A percentile compares a stretch with the other conserved stretches of the same genome.
phyloP scores from a whole-genome alignment of 2,329 filamentous ascomycete species.

The Akanthomyces uredinophilus region DNA sequence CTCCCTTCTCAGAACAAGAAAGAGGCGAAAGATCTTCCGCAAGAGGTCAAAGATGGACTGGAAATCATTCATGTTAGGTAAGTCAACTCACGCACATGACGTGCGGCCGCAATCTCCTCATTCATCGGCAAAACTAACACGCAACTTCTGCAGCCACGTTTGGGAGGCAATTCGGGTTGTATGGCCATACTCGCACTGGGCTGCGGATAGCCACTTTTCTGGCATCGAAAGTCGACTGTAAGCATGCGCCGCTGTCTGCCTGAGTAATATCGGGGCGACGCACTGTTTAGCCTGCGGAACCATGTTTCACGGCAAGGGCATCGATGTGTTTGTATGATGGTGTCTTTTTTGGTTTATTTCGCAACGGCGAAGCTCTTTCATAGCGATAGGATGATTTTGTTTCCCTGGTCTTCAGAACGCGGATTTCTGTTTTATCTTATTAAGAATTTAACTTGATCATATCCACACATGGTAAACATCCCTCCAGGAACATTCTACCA shows the following conservation, averaged over 20 bases:
- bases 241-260: slow-evolving; percentile 17
- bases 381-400: slow-evolving; percentile 11
- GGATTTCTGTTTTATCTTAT: neutral
- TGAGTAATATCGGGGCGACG: neutral
- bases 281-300: neutral
- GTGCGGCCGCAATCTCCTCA: neutral
- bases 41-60: slow-evolving; percentile 81
- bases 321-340: slow-evolving; percentile 9
- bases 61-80: slow-evolving; percentile 87
- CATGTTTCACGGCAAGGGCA: neutral
- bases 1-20: slow-evolving; percentile 86
- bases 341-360: neutral
- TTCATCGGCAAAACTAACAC: slow-evolving; percentile 25
- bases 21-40: slow-evolving; percentile 83
- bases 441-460: neutral
- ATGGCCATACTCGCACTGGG: slow-evolving; percentile 88
- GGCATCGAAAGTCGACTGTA: slow-evolving; percentile 76
- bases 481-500: neutral
- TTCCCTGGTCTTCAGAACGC: neutral
- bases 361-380: neutral
- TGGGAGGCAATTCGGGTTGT: slow-evolving; percentile 89
- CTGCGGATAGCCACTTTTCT: slow-evolving; percentile 62
- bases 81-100: slow-evolving; percentile 27
- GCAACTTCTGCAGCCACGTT: slow-evolving; percentile 60
- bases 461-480: neutral